Percentiles rank a stretch among this genome's conserved stretches.
These are phyloP conservation scores for Carex arenaria DNA, from an alignment of 202 grass and related monocot genomes.

Conservation along the genomic window DNA sequence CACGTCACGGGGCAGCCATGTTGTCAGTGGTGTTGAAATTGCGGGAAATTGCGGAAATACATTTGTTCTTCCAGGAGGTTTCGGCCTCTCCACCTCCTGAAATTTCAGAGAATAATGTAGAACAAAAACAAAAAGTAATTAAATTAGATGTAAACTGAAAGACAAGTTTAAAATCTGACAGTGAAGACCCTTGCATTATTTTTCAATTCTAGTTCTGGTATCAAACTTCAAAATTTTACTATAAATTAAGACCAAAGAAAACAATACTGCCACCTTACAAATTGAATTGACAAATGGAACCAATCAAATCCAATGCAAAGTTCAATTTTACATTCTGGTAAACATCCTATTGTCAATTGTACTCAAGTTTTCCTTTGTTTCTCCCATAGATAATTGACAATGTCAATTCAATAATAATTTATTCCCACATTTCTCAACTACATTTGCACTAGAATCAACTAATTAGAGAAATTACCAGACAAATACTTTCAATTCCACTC, in stretches of 20 bases:
- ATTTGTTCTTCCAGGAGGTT: neutral
- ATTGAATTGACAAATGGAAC: neutral
- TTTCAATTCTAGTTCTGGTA: neutral
- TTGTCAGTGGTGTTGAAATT: neutral
- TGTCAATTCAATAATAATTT: no score
- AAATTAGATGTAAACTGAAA: neutral
- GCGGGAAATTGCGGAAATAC: constrained; percentile 5
- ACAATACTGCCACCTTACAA: neutral
- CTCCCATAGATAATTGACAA: neutral
- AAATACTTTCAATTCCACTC: no score
- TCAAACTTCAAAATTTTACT: no score
- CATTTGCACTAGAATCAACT: no score
- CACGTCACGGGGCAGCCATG: neutral
- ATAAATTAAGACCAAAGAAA: neutral
- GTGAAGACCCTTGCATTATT: neutral
- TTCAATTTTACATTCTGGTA: neutral
- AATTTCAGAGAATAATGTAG: neutral
- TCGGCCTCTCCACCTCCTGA: constrained; percentile 9
- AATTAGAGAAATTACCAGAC: no score
- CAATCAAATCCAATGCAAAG: neutral
- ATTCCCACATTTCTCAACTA: neutral
- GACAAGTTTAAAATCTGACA: neutral
- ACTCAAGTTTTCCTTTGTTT: neutral
- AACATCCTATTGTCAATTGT: neutral
- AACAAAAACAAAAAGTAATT: neutral